These are phyloP conservation scores for Begonia loranthoides DNA, from an alignment of 306 rosid species.

Conservation along the genomic window DNA sequence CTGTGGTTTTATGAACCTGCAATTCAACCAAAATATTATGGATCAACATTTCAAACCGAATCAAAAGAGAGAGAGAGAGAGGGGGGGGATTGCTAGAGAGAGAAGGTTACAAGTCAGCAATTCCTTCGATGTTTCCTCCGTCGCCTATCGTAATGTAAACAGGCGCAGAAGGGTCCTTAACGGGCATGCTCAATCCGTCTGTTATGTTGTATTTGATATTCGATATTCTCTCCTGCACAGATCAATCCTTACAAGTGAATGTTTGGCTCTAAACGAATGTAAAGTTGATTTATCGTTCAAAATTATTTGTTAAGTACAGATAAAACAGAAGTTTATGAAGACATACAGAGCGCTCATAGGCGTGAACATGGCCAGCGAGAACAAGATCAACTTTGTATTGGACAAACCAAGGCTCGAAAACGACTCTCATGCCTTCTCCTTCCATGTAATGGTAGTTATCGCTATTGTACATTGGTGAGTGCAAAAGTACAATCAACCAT, in stretches of 20 bases:
- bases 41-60: background rate
- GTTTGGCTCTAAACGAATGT: no score
- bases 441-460: slow-evolving; percentile 1
- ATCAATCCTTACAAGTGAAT: no score
- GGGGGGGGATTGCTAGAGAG: background rate
- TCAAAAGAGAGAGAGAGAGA: background rate
- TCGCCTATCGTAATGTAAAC: slow-evolving; percentile 16
- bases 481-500: slow-evolving; percentile 1
- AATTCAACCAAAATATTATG: background rate
- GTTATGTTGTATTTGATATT: slow-evolving; percentile 13
- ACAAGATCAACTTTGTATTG: background rate
- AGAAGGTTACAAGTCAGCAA: slow-evolving; percentile 3
- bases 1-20: slow-evolving; percentile 11
- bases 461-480: background rate
- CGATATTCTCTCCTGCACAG: slow-evolving; percentile 8
- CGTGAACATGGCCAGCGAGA: background rate
- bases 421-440: slow-evolving; percentile 1
- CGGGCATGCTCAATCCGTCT: slow-evolving; percentile 8
- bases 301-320: background rate
- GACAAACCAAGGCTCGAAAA: background rate
- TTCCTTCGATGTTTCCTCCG: slow-evolving; percentile 16
- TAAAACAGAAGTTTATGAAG: background rate
- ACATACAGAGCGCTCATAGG: background rate
- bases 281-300: no score
- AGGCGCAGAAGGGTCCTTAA: slow-evolving; percentile 17